A percentile compares a stretch with the other conserved stretches of the same genome.
phyloP scores from a whole-genome alignment of 345 rosid genomes.

The Angophora floribunda region DNA sequence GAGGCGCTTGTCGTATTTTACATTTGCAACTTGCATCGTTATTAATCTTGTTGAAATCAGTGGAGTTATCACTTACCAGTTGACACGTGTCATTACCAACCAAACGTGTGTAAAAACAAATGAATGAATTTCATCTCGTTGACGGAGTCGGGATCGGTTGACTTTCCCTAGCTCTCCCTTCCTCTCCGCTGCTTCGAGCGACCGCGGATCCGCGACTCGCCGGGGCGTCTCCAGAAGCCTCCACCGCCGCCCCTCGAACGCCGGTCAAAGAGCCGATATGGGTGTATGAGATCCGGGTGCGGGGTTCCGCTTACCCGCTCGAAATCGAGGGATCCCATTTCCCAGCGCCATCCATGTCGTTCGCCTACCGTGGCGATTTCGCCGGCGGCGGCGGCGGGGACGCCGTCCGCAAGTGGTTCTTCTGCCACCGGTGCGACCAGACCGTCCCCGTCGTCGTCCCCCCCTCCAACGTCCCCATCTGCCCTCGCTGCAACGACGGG shows the following conservation, averaged over 20 bases:
- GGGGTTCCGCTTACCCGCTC: neutral
- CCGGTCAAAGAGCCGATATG: neutral
- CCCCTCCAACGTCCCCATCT: slow-evolving; percentile 17
- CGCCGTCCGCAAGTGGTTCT: slow-evolving; percentile 8
- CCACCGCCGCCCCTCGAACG: neutral
- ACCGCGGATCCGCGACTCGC: neutral
- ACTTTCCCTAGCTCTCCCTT: neutral
- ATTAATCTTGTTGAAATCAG: neutral
- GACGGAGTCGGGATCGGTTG: neutral
- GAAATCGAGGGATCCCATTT: neutral
- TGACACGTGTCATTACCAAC: neutral
- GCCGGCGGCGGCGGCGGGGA: slow-evolving; percentile 14
- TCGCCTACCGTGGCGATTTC: neutral
- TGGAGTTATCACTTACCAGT: neutral
- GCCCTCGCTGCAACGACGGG: slow-evolving; percentile 34
- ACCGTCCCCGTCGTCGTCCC: slow-evolving; percentile 11
- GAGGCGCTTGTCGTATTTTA: neutral
- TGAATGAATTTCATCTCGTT: neutral
- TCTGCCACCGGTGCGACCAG: slow-evolving; percentile 24
- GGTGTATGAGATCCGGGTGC: neutral
- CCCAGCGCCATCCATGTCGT: slow-evolving; percentile 1
- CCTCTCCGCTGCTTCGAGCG: neutral
- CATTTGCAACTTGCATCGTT: neutral
- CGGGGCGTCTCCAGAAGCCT: neutral
- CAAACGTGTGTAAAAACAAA: neutral